Percentiles rank a stretch among this genome's conserved stretches.
phyloP scores from a whole-genome alignment of 78 protist genomes.

The Planoprotostelium fungivorum region DNA sequence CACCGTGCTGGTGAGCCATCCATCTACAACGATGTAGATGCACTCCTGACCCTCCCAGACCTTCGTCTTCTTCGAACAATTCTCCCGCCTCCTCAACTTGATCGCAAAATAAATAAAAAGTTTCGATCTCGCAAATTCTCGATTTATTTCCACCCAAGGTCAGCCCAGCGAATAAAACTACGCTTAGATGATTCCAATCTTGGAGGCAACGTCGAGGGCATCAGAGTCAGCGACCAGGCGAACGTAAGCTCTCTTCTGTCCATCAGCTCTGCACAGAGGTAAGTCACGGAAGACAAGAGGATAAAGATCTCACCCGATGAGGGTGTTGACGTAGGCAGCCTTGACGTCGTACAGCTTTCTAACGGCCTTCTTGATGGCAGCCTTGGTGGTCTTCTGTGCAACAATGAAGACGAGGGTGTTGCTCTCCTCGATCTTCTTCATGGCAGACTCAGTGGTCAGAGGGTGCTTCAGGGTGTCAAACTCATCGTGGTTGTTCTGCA shows the following conservation, averaged over 20 bases:
- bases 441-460: conserved; percentile 93
- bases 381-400: conserved; percentile 89
- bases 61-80: not conserved
- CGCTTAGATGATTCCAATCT: conserved; percentile 87
- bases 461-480: conserved; percentile 89
- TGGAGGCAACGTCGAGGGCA: conserved; percentile 93
- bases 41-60: not conserved
- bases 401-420: conserved; percentile 97
- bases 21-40: too few relatives aligned
- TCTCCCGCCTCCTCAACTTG: not conserved
- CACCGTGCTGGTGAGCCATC: conserved; percentile 36
- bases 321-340: conserved; percentile 89
- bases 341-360: conserved; percentile 86
- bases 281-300: not conserved
- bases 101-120: not conserved
- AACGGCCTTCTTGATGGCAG: conserved; percentile 89
- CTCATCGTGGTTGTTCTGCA: conserved; percentile 32
- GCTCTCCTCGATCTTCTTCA: conserved; percentile 96
- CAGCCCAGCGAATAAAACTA: not conserved
- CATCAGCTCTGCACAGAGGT: conserved; percentile 81
- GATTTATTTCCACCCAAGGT: not conserved
- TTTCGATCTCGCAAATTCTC: not conserved
- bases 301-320: conserved; percentile 10
- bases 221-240: conserved; percentile 73
- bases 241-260: conserved; percentile 98